phyloP scores from a whole-genome alignment of 1,284 basidiomycete genomes.

The Gymnopus androsaceus region DNA sequence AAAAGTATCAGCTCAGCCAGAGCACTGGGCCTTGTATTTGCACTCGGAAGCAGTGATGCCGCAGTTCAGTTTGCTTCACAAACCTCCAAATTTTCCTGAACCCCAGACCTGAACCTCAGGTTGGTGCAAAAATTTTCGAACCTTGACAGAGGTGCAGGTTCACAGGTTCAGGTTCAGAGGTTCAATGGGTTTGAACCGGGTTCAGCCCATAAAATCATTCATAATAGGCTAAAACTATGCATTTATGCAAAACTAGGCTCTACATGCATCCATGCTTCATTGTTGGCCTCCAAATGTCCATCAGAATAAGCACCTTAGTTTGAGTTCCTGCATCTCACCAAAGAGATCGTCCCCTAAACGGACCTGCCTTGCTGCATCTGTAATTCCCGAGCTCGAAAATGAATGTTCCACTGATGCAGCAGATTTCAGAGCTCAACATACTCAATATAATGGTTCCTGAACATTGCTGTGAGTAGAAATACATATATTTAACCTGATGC shows the following conservation, averaged over 20 bases:
- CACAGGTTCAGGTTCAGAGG: background rate
- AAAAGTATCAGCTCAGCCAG: no score
- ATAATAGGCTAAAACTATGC: background rate
- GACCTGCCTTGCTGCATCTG: constrained; percentile 21
- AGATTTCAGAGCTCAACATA: constrained; percentile 29
- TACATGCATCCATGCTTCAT: constrained; percentile 1
- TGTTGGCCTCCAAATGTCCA: background rate
- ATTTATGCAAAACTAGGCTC: background rate
- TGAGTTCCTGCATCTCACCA: constrained; percentile 22
- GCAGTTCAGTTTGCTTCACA: background rate
- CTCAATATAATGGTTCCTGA: constrained; percentile 16
- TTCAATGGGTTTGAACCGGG: background rate
- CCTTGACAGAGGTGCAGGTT: constrained; percentile 1
- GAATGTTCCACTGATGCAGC: constrained; percentile 22
- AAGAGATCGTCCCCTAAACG: constrained; percentile 19
- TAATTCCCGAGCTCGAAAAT: constrained; percentile 25
- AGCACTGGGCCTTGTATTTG: no score
- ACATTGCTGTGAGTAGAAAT: no score
- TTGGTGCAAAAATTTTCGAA: background rate
- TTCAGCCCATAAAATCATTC: background rate
- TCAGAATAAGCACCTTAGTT: constrained; percentile 1
- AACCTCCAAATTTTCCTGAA: background rate
- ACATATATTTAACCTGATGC: no score
- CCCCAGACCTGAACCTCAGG: constrained; percentile 1
- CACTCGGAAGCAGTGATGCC: constrained; percentile 11